Evolutionary conservation across 164 flowering plant genomes (phyloP).

Genomic region (Stephania cephalantha): DNA sequence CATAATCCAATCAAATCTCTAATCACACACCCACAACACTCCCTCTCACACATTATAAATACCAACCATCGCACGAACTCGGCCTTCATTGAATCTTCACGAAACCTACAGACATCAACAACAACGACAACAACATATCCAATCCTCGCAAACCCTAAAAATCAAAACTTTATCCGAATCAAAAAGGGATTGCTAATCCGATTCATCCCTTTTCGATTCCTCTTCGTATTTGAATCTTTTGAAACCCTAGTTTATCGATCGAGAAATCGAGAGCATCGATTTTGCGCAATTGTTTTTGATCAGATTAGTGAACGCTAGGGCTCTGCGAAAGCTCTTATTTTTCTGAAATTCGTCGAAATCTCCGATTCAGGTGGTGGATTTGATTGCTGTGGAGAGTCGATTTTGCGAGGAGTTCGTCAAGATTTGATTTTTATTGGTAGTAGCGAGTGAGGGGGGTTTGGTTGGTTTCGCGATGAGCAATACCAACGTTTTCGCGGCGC

Average conservation of each 20-base stretch:
- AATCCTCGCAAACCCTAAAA: neutral
- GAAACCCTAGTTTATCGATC: neutral
- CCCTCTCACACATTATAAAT: no score
- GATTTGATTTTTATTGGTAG: neutral
- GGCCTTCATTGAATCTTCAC: no score
- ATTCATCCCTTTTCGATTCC: no score
- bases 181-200: neutral
- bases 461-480: slow-evolving; percentile 39
- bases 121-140: neutral
- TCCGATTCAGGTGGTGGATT: neutral
- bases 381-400: neutral
- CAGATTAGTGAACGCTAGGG: neutral
- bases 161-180: neutral
- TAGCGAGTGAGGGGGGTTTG: neutral
- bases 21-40: no score
- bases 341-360: neutral
- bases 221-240: neutral
- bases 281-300: neutral
- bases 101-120: neutral
- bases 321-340: neutral
- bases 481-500: slow-evolving; percentile 55
- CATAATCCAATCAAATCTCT: no score
- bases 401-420: neutral
- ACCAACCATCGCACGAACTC: no score
- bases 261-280: neutral